Evolutionary conservation across 176 grass and related monocot genomes (phyloP).

Genomic region (Eremochloa ophiuroides): DNA sequence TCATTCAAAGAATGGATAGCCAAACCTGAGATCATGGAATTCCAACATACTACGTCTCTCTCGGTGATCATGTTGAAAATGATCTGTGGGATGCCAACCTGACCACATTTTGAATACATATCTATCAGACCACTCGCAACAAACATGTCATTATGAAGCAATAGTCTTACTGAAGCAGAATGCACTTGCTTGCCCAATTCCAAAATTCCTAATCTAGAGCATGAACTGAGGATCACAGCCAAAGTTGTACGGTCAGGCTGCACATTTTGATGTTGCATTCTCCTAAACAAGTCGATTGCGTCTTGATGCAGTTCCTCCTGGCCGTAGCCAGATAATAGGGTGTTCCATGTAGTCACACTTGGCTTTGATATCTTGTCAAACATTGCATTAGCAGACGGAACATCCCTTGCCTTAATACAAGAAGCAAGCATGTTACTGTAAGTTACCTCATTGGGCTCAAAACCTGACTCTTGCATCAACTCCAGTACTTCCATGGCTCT

Average conservation of each 20-base stretch:
- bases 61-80: conserved; percentile 63
- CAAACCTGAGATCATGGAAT: conserved; percentile 81
- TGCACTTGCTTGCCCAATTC: conserved; percentile 64
- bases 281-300: conserved; percentile 61
- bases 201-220: conserved; percentile 50
- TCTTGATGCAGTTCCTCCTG: conserved; percentile 61
- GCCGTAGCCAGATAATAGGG: conserved; percentile 71
- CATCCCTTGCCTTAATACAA: conserved; percentile 52
- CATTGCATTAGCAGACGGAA: conserved; percentile 55
- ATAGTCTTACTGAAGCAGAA: conserved; percentile 64
- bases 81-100: conserved; percentile 42
- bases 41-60: conserved; percentile 84
- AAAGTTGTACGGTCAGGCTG: conserved; percentile 67
- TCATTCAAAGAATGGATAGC: conserved; percentile 60
- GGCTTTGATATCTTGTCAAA: conserved; percentile 71
- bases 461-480: conserved; percentile 69
- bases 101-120: conserved; percentile 80
- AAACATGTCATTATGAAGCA: conserved; percentile 64
- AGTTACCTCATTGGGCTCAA: conserved; percentile 71
- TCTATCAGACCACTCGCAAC: conserved; percentile 76
- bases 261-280: conserved; percentile 70
- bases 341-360: conserved; percentile 70
- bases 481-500: conserved; percentile 48
- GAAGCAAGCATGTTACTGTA: conserved; percentile 76
- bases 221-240: conserved; percentile 73